phyloP scores from a whole-genome alignment of 148 eudicot genomes.

The Dysphania ambrosioides region DNA sequence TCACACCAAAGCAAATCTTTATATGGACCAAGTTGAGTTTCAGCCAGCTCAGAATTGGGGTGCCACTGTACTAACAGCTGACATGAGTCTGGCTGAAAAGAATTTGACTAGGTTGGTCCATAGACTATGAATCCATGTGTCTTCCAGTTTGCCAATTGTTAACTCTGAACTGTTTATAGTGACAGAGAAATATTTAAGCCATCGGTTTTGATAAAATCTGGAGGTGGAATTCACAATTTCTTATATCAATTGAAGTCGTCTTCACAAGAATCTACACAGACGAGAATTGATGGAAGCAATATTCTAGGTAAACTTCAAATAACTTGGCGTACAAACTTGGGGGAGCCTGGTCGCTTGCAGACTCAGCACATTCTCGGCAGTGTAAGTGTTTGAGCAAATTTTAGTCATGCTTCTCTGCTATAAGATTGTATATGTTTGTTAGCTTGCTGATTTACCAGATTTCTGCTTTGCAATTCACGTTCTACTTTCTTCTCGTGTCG shows the following conservation, averaged over 20 bases:
- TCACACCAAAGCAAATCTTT: constrained; percentile 86
- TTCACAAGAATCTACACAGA: constrained; percentile 47
- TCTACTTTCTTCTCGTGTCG: too few relatives aligned
- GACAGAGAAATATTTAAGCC: constrained; percentile 69
- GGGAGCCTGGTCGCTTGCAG: constrained; percentile 99
- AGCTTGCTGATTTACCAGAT: too few relatives aligned
- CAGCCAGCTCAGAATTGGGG: constrained; percentile 94
- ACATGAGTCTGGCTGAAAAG: constrained; percentile 42
- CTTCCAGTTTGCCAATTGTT: constrained; percentile 2
- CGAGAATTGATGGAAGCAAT: constrained; percentile 74
- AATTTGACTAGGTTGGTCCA: constrained; percentile 51
- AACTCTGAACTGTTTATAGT: constrained; percentile 22
- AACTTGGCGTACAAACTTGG: constrained; percentile 99
- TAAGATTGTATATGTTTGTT: background rate
- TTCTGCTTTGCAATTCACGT: too few relatives aligned
- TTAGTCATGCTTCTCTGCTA: background rate
- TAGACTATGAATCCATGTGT: too few relatives aligned
- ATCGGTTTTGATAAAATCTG: constrained; percentile 76
- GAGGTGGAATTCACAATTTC: constrained; percentile 88
- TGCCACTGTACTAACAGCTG: constrained; percentile 67
- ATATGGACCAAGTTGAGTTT: constrained; percentile 98
- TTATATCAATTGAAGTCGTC: constrained; percentile 73
- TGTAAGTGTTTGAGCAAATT: constrained; percentile 47
- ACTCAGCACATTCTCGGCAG: constrained; percentile 96
- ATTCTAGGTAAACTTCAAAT: constrained; percentile 93